Evolutionary conservation across 192 early-diverging fungal genomes (phyloP).

Genomic region (Geosiphon pyriformis): DNA sequence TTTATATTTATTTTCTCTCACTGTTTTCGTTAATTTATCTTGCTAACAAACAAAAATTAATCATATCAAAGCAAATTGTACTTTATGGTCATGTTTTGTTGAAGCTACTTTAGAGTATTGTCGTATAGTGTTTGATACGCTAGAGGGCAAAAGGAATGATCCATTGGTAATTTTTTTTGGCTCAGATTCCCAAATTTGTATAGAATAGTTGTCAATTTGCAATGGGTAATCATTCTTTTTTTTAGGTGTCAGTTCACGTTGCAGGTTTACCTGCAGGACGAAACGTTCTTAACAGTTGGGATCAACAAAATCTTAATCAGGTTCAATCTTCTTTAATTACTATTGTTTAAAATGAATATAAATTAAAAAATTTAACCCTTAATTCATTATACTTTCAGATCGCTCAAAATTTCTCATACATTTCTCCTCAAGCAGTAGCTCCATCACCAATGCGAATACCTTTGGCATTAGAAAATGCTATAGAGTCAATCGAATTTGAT

Average conservation of each 20-base stretch:
- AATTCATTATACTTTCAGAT: constrained; percentile 5
- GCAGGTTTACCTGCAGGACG: constrained; percentile 13
- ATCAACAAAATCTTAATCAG: constrained; percentile 20
- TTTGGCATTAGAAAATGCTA: constrained; percentile 20
- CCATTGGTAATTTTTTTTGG: constrained; percentile 2
- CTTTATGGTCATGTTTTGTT: constrained; percentile 26
- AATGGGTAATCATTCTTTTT: too few species aligned
- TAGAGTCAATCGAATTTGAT: neutral
- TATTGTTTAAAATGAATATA: neutral
- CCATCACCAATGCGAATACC: constrained; percentile 13
- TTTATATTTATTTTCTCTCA: neutral
- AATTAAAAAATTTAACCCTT: neutral
- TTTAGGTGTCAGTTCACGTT: constrained; percentile 27
- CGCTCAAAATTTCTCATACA: constrained; percentile 11
- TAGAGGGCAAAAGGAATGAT: neutral
- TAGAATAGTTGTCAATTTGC: too few species aligned
- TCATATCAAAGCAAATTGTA: constrained; percentile 2
- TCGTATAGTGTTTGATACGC: constrained; percentile 24
- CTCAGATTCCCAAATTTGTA: too few species aligned
- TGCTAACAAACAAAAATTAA: too few species aligned
- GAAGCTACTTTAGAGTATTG: constrained; percentile 29
- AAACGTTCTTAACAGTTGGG: constrained; percentile 19
- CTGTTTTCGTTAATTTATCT: neutral
- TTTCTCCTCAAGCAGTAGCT: constrained; percentile 19
- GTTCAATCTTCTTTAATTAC: neutral